A percentile compares a stretch with the other conserved stretches of the same genome.
Conservation (phyloP, 352 stramenopile species). For the Globisporangium orthogonon region DNA sequence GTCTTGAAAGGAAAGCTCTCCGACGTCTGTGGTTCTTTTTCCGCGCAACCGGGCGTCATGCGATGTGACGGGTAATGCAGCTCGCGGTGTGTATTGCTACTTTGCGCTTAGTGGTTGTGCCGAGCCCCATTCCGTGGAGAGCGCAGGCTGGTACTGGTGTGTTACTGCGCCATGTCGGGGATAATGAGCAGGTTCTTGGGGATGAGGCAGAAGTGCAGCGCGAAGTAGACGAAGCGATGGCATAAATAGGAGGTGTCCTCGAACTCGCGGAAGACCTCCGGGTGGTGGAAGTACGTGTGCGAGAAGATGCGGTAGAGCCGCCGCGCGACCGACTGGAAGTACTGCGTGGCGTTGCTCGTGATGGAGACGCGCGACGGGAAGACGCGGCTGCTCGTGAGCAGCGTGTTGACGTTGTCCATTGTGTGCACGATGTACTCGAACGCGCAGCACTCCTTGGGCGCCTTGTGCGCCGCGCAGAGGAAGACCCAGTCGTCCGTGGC, state of each 20-base stretch:
- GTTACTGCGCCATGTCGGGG: slow-evolving; percentile 46
- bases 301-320: slow-evolving; percentile 83
- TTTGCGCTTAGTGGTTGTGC: too few species aligned
- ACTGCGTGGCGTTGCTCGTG: slow-evolving; percentile 75
- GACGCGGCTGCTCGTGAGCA: slow-evolving; percentile 76
- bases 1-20: too few species aligned
- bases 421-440: slow-evolving; percentile 86
- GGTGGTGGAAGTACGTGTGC: slow-evolving; percentile 81
- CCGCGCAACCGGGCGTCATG: background rate
- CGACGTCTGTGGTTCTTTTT: too few species aligned
- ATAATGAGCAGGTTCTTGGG: slow-evolving; percentile 83
- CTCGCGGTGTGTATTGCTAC: slow-evolving; percentile 2
- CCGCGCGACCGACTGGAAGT: slow-evolving; percentile 80
- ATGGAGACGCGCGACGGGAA: slow-evolving; percentile 76
- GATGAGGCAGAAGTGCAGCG: slow-evolving; percentile 71
- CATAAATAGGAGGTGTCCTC: slow-evolving; percentile 72
- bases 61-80: slow-evolving; percentile 5
- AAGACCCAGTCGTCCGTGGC: slow-evolving; percentile 86
- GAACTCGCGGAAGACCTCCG: slow-evolving; percentile 65
- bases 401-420: slow-evolving; percentile 83
- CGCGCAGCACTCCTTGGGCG: slow-evolving; percentile 74
- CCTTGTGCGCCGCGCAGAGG: slow-evolving; percentile 77
- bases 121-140: background rate
- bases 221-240: slow-evolving; percentile 83
- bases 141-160: too few species aligned